Conservation (phyloP, 148 eudicot genomes). For the Cornus florida region DNA sequence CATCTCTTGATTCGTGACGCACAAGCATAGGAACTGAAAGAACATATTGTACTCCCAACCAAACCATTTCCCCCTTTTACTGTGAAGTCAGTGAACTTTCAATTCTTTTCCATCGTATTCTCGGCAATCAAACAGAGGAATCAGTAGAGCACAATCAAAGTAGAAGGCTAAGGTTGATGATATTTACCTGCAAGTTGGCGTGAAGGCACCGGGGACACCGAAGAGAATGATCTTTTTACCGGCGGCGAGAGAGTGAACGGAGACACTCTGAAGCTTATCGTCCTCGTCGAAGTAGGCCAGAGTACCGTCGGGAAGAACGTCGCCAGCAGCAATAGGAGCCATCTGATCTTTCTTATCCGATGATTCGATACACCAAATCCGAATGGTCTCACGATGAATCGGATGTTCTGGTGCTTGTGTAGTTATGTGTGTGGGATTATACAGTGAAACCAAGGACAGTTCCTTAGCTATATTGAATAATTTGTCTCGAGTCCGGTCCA, state of each 20-base stretch:
- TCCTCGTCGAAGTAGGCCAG: slow-evolving; percentile 48
- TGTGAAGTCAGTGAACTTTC: background rate
- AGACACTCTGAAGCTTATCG: slow-evolving; percentile 44
- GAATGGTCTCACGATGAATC: too few species aligned
- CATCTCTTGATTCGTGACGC: too few species aligned
- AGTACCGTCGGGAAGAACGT: slow-evolving; percentile 61
- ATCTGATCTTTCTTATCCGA: slow-evolving; percentile 15
- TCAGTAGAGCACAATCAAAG: too few species aligned
- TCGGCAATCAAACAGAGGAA: background rate
- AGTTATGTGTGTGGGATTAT: too few species aligned
- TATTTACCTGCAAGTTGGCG: slow-evolving; percentile 91
- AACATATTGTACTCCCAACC: background rate
- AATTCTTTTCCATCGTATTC: background rate
- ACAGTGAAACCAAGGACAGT: too few species aligned
- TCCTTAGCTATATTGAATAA: too few species aligned
- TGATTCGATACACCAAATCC: background rate
- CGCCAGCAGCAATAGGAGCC: slow-evolving; percentile 62
- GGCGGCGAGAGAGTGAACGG: slow-evolving; percentile 60
- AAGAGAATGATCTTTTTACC: slow-evolving; percentile 69
- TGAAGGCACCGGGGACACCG: slow-evolving; percentile 79
- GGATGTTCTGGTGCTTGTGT: too few species aligned
- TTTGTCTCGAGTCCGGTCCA: too few species aligned
- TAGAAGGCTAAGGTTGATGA: background rate
- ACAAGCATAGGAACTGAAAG: too few species aligned
- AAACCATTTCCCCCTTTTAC: background rate